phyloP scores from a whole-genome alignment of 306 rosid genomes.

The Glycine tomentella region DNA sequence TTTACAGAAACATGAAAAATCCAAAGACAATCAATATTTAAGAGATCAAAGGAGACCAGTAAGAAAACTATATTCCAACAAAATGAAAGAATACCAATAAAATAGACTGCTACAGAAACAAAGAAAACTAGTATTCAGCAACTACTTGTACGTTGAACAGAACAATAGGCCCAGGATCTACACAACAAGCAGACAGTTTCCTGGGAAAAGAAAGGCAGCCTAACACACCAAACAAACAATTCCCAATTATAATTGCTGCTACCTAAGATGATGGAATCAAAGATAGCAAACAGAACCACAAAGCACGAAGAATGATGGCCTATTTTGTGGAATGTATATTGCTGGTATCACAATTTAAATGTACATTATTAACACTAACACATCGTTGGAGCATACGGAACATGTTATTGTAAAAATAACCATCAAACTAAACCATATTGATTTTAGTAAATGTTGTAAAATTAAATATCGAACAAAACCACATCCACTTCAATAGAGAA shows the following conservation, averaged over 20 bases:
- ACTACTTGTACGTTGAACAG: neutral
- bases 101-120: neutral
- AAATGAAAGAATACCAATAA: neutral
- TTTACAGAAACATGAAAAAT: neutral
- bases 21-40: neutral
- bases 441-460: neutral
- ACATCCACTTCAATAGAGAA: neutral
- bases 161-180: neutral
- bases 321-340: neutral
- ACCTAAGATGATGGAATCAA: neutral
- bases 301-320: too few relatives aligned
- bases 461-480: constrained; percentile 35
- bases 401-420: neutral
- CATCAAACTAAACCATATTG: neutral
- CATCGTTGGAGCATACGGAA: neutral
- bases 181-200: neutral
- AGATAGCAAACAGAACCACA: neutral
- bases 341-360: neutral
- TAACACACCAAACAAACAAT: neutral
- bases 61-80: neutral
- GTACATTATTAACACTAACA: neutral
- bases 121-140: neutral
- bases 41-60: neutral
- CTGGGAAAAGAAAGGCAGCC: neutral
- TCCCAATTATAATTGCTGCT: neutral